Conservation (phyloP, 192 early-diverging fungal species). For the Kappamyces sp. region DNA sequence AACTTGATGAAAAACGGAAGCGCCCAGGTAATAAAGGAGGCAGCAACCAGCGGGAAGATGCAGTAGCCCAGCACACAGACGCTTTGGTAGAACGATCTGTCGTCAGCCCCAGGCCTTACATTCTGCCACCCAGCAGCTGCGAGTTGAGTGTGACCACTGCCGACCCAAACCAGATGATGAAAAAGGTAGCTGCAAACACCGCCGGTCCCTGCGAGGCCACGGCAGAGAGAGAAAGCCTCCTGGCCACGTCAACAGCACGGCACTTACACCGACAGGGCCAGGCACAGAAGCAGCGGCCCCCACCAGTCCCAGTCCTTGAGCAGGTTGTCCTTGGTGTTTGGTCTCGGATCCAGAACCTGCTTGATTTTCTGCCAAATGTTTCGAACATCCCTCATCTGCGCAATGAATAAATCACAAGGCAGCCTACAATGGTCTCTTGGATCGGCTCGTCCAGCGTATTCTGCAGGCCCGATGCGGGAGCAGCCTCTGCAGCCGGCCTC, state of each 20-base stretch:
- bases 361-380: constrained; percentile 67
- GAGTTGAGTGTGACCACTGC: constrained; percentile 93
- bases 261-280: constrained; percentile 75
- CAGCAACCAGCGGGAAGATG: constrained; percentile 85
- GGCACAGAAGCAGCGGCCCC: constrained; percentile 93
- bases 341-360: constrained; percentile 64
- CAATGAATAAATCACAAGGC: neutral
- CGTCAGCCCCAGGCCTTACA: constrained; percentile 49
- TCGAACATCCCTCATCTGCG: constrained; percentile 66
- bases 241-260: constrained; percentile 21
- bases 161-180: constrained; percentile 92
- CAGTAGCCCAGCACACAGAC: constrained; percentile 97
- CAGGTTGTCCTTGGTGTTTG: constrained; percentile 50
- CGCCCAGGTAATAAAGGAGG: constrained; percentile 66
- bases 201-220: constrained; percentile 71
- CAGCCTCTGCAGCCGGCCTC: neutral
- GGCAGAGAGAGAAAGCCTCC: constrained; percentile 74
- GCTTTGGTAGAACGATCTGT: constrained; percentile 91
- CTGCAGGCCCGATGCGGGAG: constrained; percentile 13
- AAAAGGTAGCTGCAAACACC: constrained; percentile 90
- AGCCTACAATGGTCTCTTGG: constrained; percentile 72
- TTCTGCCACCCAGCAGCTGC: constrained; percentile 85
- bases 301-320: constrained; percentile 80
- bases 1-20: constrained; percentile 58
- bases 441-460: constrained; percentile 95